A percentile compares a stretch with the other conserved stretches of the same genome.
Conservation (phyloP, 768 basidiomycete species). For the Calocybe gangraenosa region DNA sequence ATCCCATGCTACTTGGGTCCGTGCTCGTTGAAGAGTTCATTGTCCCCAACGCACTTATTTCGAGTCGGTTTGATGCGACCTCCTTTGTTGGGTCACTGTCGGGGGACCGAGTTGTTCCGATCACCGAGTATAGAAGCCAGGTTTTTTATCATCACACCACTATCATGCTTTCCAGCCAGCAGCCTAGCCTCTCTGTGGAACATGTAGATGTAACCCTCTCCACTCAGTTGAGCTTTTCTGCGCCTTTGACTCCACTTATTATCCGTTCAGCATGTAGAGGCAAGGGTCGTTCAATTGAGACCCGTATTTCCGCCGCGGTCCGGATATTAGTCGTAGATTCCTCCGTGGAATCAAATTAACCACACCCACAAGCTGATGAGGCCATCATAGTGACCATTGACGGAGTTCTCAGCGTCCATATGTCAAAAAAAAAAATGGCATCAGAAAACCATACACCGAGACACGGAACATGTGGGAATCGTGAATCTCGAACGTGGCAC, state of each 20-base stretch:
- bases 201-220: not conserved
- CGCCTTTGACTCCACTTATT: constrained; percentile 8
- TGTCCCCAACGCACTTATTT: constrained; percentile 1
- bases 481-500: constrained; percentile 20
- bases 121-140: constrained; percentile 23
- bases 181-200: constrained; percentile 1
- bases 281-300: constrained; percentile 2
- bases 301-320: constrained; percentile 30
- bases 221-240: constrained; percentile 1
- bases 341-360: constrained; percentile 31
- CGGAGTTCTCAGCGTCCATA: constrained; percentile 28
- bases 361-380: constrained; percentile 14
- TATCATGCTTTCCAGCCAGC: constrained; percentile 1
- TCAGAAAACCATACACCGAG: constrained; percentile 28
- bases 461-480: constrained; percentile 29
- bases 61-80: constrained; percentile 18
- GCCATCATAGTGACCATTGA: constrained; percentile 24
- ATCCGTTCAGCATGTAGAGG: constrained; percentile 3
- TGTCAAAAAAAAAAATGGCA: constrained; percentile 25
- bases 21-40: not conserved
- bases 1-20: not conserved
- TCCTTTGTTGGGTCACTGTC: constrained; percentile 19
- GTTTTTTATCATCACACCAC: constrained; percentile 9
- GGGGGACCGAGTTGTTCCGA: constrained; percentile 35
- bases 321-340: constrained; percentile 24